Evolutionary conservation across 345 rosid genomes (phyloP).

Genomic region (Camelina hispida): DNA sequence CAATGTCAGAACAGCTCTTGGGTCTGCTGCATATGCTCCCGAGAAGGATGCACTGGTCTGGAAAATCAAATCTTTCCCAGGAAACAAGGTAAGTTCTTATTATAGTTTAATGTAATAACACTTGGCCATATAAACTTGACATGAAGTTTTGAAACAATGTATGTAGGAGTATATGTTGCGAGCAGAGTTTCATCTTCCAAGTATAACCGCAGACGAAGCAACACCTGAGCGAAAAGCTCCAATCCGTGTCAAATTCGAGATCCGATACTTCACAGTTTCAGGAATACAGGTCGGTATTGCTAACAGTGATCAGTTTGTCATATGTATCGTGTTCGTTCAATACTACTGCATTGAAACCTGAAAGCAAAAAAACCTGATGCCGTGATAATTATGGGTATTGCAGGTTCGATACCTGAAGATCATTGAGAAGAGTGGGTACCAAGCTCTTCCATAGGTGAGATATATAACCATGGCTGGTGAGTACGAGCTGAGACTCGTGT

Average conservation of each 20-base stretch:
- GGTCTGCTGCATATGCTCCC: constrained; percentile 80
- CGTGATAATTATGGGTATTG: constrained; percentile 25
- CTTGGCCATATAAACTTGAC: not conserved
- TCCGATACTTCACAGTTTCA: constrained; percentile 91
- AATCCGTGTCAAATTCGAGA: constrained; percentile 89
- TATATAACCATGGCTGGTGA: constrained; percentile 99
- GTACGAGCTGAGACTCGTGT: constrained; percentile 84
- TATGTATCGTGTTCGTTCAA: not conserved
- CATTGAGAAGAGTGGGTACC: constrained; percentile 96
- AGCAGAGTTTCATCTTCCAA: constrained; percentile 91
- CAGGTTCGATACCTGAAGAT: constrained; percentile 98
- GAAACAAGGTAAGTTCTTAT: constrained; percentile 51
- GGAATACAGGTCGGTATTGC: constrained; percentile 69
- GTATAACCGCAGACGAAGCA: constrained; percentile 83
- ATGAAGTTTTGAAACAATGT: constrained; percentile 33
- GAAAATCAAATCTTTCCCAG: constrained; percentile 79
- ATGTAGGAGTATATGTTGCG: constrained; percentile 88
- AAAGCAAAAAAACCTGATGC: constrained; percentile 26
- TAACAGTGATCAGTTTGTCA: not conserved
- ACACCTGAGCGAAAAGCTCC: constrained; percentile 89
- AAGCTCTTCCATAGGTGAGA: constrained; percentile 99
- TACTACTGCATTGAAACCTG: no score
- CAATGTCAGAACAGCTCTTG: constrained; percentile 69
- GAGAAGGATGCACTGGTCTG: constrained; percentile 79
- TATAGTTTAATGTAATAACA: no score